Percentiles rank a stretch among this genome's conserved stretches.
Conservation (phyloP, 495 filamentous ascomycete species). For the Apiosordaria backusii region DNA sequence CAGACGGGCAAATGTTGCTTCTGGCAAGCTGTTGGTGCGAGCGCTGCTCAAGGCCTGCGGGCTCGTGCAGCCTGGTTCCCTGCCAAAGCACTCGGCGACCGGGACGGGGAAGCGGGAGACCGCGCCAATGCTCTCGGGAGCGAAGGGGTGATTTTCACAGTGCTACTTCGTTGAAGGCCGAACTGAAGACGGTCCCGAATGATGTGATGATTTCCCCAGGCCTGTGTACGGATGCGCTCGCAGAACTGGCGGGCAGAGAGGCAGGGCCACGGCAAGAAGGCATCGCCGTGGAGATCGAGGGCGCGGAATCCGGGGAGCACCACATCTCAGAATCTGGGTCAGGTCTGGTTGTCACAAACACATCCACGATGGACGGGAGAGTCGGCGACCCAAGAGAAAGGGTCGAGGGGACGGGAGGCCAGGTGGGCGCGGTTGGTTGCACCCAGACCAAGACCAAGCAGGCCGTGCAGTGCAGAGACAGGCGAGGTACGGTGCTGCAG, state of each 20-base stretch:
- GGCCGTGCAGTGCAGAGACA: constrained; percentile 4
- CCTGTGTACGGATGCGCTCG: not conserved
- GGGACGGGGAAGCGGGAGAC: constrained; percentile 17
- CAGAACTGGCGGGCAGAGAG: not conserved
- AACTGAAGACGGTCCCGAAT: not conserved
- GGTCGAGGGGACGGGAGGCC: constrained; percentile 15
- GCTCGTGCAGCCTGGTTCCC: not conserved
- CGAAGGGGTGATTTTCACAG: not conserved
- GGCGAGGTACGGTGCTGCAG: constrained; percentile 1
- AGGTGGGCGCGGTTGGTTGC: constrained; percentile 18
- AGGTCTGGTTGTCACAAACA: too few species aligned
- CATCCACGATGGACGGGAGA: not conserved
- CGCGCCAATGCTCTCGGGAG: constrained; percentile 8
- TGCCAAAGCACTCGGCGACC: constrained; percentile 1
- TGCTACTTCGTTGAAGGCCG: not conserved
- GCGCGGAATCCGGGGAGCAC: constrained; percentile 5
- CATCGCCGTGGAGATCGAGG: constrained; percentile 11
- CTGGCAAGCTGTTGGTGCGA: constrained; percentile 22
- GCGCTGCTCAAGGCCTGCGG: constrained; percentile 1
- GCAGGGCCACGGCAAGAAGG: not conserved
- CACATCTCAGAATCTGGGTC: not conserved
- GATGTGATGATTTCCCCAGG: constrained; percentile 1
- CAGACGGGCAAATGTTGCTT: constrained; percentile 9
- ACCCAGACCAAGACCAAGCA: constrained; percentile 3
- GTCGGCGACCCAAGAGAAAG: constrained; percentile 14